A percentile compares a stretch with the other conserved stretches of the same genome.
Conservation (phyloP, 2,329 filamentous ascomycete genomes). For the Colletotrichum sp. region DNA sequence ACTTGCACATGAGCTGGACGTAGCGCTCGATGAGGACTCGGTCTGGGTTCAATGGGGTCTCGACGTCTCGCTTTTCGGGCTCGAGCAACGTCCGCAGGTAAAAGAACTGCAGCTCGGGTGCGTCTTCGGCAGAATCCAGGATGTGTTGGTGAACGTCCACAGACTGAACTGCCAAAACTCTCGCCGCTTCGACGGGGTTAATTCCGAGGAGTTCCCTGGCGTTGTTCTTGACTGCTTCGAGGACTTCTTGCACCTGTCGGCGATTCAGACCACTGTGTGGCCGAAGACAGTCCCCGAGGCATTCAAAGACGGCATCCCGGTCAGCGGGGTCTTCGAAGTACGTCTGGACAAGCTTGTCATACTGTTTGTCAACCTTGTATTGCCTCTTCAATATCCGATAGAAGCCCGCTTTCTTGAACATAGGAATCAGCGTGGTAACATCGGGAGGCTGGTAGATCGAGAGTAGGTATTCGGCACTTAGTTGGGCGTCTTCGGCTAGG, state of each 20-base stretch:
- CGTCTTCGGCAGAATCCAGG: constrained; percentile 64
- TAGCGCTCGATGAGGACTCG: constrained; percentile 80
- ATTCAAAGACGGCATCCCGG: constrained; percentile 76
- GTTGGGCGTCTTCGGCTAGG: constrained; percentile 89
- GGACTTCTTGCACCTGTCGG: constrained; percentile 76
- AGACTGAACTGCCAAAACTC: constrained; percentile 65
- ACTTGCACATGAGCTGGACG: constrained; percentile 88
- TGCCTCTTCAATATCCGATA: constrained; percentile 91
- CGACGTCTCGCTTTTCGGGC: constrained; percentile 36
- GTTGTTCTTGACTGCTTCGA: constrained; percentile 68
- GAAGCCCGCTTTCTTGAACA: constrained; percentile 82
- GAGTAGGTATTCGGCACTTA: constrained; percentile 95
- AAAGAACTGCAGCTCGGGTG: constrained; percentile 71
- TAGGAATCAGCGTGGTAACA: constrained; percentile 73
- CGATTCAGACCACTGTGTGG: constrained; percentile 65
- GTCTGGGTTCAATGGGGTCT: constrained; percentile 38
- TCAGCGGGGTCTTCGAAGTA: constrained; percentile 88
- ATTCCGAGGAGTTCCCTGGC: constrained; percentile 71
- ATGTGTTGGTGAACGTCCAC: constrained; percentile 71
- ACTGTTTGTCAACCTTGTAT: constrained; percentile 81
- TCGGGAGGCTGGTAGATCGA: constrained; percentile 93
- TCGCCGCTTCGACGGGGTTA: constrained; percentile 68
- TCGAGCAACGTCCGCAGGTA: constrained; percentile 82
- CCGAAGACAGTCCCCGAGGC: constrained; percentile 76
- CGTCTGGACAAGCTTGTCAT: constrained; percentile 75